Base-by-base conservation (phyloP, 257 asterid species). In the Voacanga thouarsii region DNA sequence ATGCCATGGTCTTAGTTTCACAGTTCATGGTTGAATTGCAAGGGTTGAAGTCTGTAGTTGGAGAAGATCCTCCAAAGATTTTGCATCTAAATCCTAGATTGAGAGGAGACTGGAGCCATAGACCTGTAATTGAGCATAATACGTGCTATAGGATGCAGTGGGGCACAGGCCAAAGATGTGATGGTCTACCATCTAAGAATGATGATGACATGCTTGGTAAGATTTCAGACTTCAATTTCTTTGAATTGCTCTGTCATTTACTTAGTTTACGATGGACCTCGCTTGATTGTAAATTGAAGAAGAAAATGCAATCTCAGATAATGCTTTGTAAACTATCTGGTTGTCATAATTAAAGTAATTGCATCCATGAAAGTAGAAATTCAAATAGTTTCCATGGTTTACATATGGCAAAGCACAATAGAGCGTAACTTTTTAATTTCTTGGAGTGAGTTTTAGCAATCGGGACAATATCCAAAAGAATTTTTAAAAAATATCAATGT, bases 111-210 rank as follows among this genome's bases (percentile, higher is more conserved):
- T 96, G 99, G 98, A 96, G 98, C 78, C 97, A 84, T 66, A 92
- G 85, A 76, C 96, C 97, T 61, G 98, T 96, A 55, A 90, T 96
- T 77, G 98, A 96, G 87, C 99, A 96, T 79, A 96, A 93, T 85
- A 93, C 97, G 7, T 96, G 97, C 82, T 96, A 92, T 77, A 93
- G 99, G 78, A 93, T 96, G 99, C 99, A 96, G 83, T 96, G 99
- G 99, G 97, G 98, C 63, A 77, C 81, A 10, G 89, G 96, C 86
- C 97, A 91, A 79, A 89, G 97, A 87, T 93, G 99, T 80, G 97
- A 96, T 85, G 99, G 98, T 79, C 77, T 86, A 74, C 92, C 92
- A 56, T 93, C 97, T 79, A 90, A 82, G 86, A 79, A 75, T 57
- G 97, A 92, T 3, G 97, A 92, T 72, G 97, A 93, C 83, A 88